Evolutionary conservation across 2,329 filamentous ascomycete species (phyloP).

Genomic region (Epichloe brachyelytri): DNA sequence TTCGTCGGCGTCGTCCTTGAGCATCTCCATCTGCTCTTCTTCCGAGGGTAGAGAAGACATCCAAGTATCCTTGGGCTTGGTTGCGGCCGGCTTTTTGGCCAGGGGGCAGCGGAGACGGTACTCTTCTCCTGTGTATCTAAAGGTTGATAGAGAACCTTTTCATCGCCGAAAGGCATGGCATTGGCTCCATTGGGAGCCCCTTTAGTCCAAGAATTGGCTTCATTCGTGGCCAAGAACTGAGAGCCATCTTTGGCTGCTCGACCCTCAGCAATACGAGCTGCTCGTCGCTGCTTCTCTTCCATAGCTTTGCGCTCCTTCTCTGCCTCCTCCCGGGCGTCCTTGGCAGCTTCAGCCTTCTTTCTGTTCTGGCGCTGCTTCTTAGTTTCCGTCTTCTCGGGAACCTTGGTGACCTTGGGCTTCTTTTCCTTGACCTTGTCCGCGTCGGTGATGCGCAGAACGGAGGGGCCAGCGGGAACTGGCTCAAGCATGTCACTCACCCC

Average conservation of each 20-base stretch:
- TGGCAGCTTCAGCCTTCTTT: conserved; percentile 73
- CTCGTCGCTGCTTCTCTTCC: conserved; percentile 71
- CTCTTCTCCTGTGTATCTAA: conserved; percentile 44
- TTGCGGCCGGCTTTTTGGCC: conserved; percentile 20
- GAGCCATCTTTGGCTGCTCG: conserved; percentile 72
- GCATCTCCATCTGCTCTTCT: conserved; percentile 48
- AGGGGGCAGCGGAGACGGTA: conserved; percentile 10
- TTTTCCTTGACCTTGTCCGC: conserved; percentile 48
- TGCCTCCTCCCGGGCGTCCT: conserved; percentile 59
- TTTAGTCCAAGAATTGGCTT: conserved; percentile 30
- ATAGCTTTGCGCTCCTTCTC: conserved; percentile 66
- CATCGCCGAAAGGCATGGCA: conserved; percentile 20
- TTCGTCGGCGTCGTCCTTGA: conserved; percentile 37
- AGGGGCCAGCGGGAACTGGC: conserved; percentile 50
- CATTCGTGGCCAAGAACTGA: conserved; percentile 36
- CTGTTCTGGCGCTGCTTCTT: conserved; percentile 96
- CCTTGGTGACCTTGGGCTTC: conserved; percentile 49
- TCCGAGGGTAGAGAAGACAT: conserved; percentile 42
- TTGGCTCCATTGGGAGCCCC: conserved; percentile 20
- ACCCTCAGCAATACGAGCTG: conserved; percentile 70
- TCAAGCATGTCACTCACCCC: conserved; percentile 91
- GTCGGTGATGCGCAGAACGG: conserved; percentile 66
- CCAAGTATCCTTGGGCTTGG: conserved; percentile 29
- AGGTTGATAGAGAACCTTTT: conserved; percentile 27
- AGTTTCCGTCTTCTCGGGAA: conserved; percentile 57